These are phyloP conservation scores for Rusavskia elegans DNA, from an alignment of 495 filamentous ascomycete species.

Conservation along the genomic window DNA sequence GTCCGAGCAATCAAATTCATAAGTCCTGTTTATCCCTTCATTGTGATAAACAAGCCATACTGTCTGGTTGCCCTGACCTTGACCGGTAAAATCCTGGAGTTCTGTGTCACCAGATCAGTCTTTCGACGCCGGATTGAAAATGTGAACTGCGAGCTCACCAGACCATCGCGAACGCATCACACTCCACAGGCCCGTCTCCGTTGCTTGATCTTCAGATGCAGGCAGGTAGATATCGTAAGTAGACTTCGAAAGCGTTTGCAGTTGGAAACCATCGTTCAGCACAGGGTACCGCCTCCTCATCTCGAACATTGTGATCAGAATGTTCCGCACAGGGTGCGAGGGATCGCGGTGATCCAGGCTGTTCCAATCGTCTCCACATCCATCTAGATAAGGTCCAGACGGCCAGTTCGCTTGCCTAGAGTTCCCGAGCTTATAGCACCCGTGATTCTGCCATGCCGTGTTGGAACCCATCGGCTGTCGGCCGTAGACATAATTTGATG, in stretches of 20 bases:
- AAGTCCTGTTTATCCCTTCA: conserved; percentile 25
- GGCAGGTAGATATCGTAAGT: conserved; percentile 28
- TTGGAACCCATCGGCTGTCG: conserved; percentile 31
- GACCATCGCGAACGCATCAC: conserved; percentile 22
- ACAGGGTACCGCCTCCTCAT: conserved; percentile 30
- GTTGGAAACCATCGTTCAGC: conserved; percentile 29
- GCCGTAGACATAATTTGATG: conserved; percentile 33
- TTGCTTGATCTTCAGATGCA: conserved; percentile 25
- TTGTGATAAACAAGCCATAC: conserved; percentile 37
- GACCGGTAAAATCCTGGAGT: conserved; percentile 24
- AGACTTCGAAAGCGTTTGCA: conserved; percentile 26
- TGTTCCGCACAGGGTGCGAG: conserved; percentile 31
- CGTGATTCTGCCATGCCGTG: conserved; percentile 35
- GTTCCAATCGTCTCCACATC: conserved; percentile 31
- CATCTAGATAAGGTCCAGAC: conserved; percentile 26
- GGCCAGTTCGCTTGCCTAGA: conserved; percentile 30
- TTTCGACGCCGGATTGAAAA: neutral
- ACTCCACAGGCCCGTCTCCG: conserved; percentile 33
- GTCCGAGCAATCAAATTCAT: conserved; percentile 25
- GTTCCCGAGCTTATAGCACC: conserved; percentile 33
- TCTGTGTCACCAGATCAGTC: neutral
- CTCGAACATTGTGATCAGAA: conserved; percentile 32
- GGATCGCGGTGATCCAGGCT: conserved; percentile 37
- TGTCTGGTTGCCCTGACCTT: conserved; percentile 26
- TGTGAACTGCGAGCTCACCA: conserved; percentile 1